A percentile compares a stretch with the other conserved stretches of the same genome.
phyloP scores from a whole-genome alignment of 805 yeast species.

The Priceomyces melissophilus region DNA sequence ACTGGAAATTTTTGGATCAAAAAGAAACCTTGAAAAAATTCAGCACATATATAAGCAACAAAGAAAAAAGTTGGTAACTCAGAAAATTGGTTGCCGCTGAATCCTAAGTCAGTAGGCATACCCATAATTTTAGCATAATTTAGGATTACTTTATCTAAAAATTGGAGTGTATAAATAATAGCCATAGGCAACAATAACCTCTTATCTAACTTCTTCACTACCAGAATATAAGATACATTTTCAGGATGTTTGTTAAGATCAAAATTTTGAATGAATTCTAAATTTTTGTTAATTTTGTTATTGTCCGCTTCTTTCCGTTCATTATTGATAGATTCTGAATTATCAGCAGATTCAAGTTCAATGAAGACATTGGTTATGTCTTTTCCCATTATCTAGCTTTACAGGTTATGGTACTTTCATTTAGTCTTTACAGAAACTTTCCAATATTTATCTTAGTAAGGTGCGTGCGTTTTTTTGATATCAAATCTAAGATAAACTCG shows the following conservation, averaged over 20 bases:
- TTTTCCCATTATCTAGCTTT: no score
- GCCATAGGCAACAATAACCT: conserved; percentile 12
- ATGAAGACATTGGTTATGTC: neutral
- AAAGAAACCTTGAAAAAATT: conserved; percentile 13
- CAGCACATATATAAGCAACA: conserved; percentile 14
- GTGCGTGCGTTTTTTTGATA: no score
- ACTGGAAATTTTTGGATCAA: conserved; percentile 14
- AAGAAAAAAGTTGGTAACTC: conserved; percentile 14
- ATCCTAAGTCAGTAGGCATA: conserved; percentile 11
- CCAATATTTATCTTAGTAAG: no score
- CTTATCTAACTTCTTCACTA: conserved; percentile 12
- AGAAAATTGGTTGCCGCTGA: conserved; percentile 13
- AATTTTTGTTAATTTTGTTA: no score
- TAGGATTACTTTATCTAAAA: conserved; percentile 13
- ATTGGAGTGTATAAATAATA: conserved; percentile 12
- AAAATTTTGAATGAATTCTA: conserved; percentile 12
- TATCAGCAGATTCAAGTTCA: neutral
- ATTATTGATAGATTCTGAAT: no score
- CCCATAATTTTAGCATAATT: conserved; percentile 16
- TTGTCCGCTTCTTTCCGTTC: no score
- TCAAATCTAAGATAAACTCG: no score
- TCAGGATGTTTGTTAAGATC: conserved; percentile 14
- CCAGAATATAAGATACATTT: conserved; percentile 8
- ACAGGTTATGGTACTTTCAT: no score
- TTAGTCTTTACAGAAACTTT: no score